Conservation (phyloP, 2,329 filamentous ascomycete species). For the Zopfia rhizophila region DNA sequence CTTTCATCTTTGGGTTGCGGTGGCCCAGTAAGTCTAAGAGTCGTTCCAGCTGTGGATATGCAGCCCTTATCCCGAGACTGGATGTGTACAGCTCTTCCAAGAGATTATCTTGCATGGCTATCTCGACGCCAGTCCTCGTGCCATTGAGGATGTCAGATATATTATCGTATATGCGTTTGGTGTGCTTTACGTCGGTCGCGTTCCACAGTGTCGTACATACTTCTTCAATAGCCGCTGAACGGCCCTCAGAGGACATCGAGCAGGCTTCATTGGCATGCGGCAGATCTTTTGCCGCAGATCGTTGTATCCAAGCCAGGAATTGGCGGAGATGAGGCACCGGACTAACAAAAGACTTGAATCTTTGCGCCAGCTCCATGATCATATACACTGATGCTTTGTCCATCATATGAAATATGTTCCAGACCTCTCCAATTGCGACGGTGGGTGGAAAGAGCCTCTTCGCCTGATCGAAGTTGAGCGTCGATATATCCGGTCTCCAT, state of each 20-base stretch:
- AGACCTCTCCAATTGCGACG: not conserved
- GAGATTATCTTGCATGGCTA: constrained; percentile 17
- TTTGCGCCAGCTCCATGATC: constrained; percentile 5
- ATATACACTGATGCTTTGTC: constrained; percentile 6
- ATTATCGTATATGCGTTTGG: constrained; percentile 28
- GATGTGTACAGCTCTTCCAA: constrained; percentile 20
- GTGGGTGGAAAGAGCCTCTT: constrained; percentile 11
- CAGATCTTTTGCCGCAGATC: constrained; percentile 1
- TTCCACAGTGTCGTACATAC: constrained; percentile 20
- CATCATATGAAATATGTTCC: constrained; percentile 1
- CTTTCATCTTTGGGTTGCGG: constrained; percentile 44
- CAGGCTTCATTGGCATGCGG: constrained; percentile 4
- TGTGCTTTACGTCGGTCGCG: constrained; percentile 22
- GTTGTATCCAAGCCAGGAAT: constrained; percentile 12
- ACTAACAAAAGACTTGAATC: not conserved
- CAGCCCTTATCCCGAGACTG: constrained; percentile 18
- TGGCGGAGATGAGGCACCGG: not conserved
- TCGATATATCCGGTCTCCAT: constrained; percentile 2
- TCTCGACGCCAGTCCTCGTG: constrained; percentile 15
- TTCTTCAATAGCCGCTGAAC: constrained; percentile 8
- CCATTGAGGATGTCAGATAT: constrained; percentile 19
- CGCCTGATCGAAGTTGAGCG: constrained; percentile 9
- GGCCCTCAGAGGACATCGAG: not conserved
- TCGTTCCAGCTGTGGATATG: constrained; percentile 21
- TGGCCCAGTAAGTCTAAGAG: constrained; percentile 50